Evolutionary conservation across 768 basidiomycete genomes (phyloP).

Genomic region (Psilocybe cubensis): DNA sequence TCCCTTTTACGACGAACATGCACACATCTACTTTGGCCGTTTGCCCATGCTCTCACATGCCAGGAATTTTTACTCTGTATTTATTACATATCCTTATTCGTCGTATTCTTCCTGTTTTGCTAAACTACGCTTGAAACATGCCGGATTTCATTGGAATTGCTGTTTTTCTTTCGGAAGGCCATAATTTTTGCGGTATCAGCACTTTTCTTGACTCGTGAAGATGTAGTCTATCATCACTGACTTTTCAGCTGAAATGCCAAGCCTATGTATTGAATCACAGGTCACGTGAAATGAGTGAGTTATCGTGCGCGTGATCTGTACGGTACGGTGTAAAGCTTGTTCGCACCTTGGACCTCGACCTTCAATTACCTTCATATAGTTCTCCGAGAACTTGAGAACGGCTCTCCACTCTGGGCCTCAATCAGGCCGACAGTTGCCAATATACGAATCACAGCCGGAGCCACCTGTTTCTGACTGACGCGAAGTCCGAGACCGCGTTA

Average conservation of each 20-base stretch:
- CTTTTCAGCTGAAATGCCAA: neutral
- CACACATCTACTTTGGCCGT: neutral
- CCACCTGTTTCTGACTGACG: conserved; percentile 4
- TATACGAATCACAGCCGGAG: neutral
- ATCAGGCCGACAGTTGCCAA: neutral
- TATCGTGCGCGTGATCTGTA: conserved; percentile 26
- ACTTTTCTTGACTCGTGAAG: no score
- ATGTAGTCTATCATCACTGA: neutral
- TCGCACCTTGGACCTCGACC: conserved; percentile 43
- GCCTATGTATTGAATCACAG: neutral
- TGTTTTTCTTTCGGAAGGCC: no score
- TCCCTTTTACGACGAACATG: neutral
- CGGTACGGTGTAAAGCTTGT: conserved; percentile 27
- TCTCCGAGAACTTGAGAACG: conserved; percentile 23
- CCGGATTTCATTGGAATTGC: no score
- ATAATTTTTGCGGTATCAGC: no score
- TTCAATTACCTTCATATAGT: conserved; percentile 29
- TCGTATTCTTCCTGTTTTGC: neutral
- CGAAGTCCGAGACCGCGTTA: conserved; percentile 19
- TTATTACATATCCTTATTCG: conserved; percentile 13
- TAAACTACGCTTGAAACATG: no score
- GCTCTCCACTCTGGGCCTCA: conserved; percentile 9
- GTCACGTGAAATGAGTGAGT: conserved; percentile 19
- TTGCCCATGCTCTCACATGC: neutral
- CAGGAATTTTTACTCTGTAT: neutral